Conservation (phyloP, 495 filamentous ascomycete genomes). For the Glonium stellatum region DNA sequence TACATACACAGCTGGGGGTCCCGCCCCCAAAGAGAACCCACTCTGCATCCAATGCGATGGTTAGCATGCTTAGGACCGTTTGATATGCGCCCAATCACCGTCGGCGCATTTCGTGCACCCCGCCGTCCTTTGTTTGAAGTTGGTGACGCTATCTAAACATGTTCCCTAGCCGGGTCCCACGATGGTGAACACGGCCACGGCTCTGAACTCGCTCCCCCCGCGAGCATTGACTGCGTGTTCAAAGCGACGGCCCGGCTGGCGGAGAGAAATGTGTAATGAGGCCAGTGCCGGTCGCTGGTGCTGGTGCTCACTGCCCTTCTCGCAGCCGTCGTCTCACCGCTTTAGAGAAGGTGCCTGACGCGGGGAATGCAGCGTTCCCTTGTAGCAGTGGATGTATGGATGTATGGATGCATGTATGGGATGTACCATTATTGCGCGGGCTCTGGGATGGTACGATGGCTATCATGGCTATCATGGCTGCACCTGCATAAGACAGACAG, state of each 20-base stretch:
- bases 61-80: neutral
- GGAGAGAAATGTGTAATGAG: too few relatives aligned
- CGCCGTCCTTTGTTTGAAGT: neutral
- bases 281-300: too few relatives aligned
- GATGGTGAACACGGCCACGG: too few relatives aligned
- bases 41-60: neutral
- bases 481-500: neutral
- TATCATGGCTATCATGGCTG: neutral
- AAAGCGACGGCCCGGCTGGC: too few relatives aligned
- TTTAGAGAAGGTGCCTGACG: too few relatives aligned
- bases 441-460: neutral
- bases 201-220: too few relatives aligned
- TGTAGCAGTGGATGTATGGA: too few relatives aligned
- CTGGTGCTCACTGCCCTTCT: too few relatives aligned
- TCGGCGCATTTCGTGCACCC: neutral
- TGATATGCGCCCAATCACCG: neutral
- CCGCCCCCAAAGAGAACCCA: neutral
- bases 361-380: too few relatives aligned
- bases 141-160: neutral
- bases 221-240: too few relatives aligned
- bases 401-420: neutral
- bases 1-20: neutral
- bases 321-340: too few relatives aligned
- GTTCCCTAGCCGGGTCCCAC: neutral
- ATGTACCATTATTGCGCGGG: neutral